A percentile compares a stretch with the other conserved stretches of the same genome.
These are phyloP conservation scores for Babjeviella inositovora DNA, from an alignment of 805 yeast genomes.

Conservation along the genomic window DNA sequence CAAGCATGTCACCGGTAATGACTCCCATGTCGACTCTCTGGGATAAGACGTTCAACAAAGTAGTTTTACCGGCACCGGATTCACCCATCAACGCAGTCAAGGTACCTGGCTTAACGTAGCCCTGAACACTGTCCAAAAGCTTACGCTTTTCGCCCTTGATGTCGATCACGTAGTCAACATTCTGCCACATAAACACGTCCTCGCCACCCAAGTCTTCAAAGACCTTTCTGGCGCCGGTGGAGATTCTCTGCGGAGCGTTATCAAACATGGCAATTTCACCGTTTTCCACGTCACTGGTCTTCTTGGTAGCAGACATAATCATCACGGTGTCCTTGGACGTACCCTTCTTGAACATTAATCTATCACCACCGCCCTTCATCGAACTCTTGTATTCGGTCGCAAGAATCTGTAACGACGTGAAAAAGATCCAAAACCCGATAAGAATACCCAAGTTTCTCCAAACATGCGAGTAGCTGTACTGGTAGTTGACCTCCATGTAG, in stretches of 20 bases:
- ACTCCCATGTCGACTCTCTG: conserved; percentile 39
- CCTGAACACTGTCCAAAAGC: conserved; percentile 9
- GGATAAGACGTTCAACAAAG: conserved; percentile 34
- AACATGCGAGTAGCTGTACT: conserved; percentile 37
- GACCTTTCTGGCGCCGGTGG: too few species aligned
- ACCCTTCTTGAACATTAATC: conserved; percentile 2
- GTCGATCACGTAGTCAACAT: conserved; percentile 8
- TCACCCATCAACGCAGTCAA: conserved; percentile 29
- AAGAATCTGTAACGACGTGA: conserved; percentile 7
- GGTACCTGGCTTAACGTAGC: conserved; percentile 17
- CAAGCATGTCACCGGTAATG: conserved; percentile 40
- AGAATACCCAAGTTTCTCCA: conserved; percentile 73
- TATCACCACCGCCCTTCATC: conserved; percentile 1
- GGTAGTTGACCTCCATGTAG: conserved; percentile 30
- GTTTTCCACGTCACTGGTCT: too few species aligned
- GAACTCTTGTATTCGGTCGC: conserved; percentile 5
- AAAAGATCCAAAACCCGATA: conserved; percentile 16
- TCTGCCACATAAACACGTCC: conserved; percentile 6
- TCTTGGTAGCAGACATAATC: too few species aligned
- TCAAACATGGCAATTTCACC: too few species aligned
- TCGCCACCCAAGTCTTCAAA: conserved; percentile 3
- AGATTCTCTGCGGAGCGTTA: too few species aligned
- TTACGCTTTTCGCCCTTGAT: conserved; percentile 6
- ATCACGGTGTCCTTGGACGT: too few species aligned
- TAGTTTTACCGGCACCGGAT: conserved; percentile 36